Base-by-base conservation (phyloP, 2,329 filamentous ascomycete genomes). In the Scleromitrula shiraiana region DNA sequence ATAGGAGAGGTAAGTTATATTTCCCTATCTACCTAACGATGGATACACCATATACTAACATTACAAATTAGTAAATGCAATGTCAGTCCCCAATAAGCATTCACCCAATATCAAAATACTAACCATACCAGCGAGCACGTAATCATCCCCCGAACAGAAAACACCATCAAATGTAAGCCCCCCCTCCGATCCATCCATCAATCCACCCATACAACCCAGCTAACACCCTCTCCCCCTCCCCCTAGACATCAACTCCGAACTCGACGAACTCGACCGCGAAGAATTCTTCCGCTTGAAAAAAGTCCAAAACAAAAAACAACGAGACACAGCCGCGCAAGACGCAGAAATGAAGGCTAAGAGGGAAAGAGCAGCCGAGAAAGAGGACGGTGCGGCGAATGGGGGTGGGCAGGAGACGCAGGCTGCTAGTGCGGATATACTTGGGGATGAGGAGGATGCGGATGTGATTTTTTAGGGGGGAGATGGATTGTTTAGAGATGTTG, bases 231-330 rank as follows among this genome's bases (percentile, higher is more conserved):
- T 35, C 5, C 50, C 30, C 7, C 17, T 17, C 27, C 36, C 43
- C 33, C 5, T 50, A 85, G 82, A 97, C 64, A 97, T 97, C 76
- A 97, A 97, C 71, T 95, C 91, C 1, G 93, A 98, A 67, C 78
- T 98, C 14, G 93, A 98, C 64, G 93, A 98, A 70, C 75, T 98
- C 42, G 94, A 97, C 69, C 81, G 93, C 73, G 93, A 97, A 67
- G 93, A 98, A 66, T 98, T 98, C 67, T 98, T 96, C 70, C 78
- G 93, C 56, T 70, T 98, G 64, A 98, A 98, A 72, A 98, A 98
- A 75, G 86, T 91, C 29, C 86, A 87, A 40, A 79, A 78, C 65
- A 91, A 91, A 72, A 91, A 91, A 66, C 83, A 89, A 65, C 75
- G 85, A 60, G 85, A 90, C 59, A 82, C 73, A 26, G 85, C 84